Conservation (phyloP, 805 yeast genomes). For the Candida sakaeoensis region DNA sequence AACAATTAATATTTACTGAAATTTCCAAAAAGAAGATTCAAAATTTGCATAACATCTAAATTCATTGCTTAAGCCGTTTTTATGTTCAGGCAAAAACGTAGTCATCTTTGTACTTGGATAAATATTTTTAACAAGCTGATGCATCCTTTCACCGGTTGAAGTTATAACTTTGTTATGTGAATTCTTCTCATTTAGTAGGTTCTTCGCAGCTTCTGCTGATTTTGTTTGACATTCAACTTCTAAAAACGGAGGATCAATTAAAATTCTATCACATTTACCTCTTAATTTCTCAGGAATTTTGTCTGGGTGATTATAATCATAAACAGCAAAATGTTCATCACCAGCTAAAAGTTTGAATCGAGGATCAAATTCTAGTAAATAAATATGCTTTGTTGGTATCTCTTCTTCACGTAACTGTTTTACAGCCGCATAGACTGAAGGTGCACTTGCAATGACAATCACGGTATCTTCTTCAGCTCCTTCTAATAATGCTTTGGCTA, state of each 20-base stretch:
- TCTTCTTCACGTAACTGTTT: conserved; percentile 42
- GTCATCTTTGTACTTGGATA: conserved; percentile 69
- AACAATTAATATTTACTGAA: conserved; percentile 12
- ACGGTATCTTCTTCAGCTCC: conserved; percentile 73
- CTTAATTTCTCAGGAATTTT: conserved; percentile 53
- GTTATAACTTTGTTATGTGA: conserved; percentile 55
- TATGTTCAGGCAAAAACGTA: conserved; percentile 72
- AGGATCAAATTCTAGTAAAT: conserved; percentile 73
- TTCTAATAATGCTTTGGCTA: conserved; percentile 69
- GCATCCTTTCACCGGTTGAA: conserved; percentile 90
- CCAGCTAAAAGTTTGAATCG: conserved; percentile 77
- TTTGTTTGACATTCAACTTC: conserved; percentile 79
- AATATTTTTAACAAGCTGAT: conserved; percentile 47
- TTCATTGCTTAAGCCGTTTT: conserved; percentile 82
- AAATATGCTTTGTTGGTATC: conserved; percentile 66
- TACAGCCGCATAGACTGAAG: conserved; percentile 86
- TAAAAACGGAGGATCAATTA: conserved; percentile 87
- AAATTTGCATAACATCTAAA: conserved; percentile 80
- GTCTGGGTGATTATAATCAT: conserved; percentile 72
- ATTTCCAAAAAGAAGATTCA: conserved; percentile 68
- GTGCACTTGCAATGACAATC: conserved; percentile 80
- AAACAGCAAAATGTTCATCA: conserved; percentile 58
- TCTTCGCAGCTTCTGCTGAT: conserved; percentile 50
- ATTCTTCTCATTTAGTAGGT: conserved; percentile 45
- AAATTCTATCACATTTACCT: conserved; percentile 63